These are phyloP conservation scores for Fusarium redolens DNA, from an alignment of 2,329 filamentous ascomycete species.

Conservation along the genomic window DNA sequence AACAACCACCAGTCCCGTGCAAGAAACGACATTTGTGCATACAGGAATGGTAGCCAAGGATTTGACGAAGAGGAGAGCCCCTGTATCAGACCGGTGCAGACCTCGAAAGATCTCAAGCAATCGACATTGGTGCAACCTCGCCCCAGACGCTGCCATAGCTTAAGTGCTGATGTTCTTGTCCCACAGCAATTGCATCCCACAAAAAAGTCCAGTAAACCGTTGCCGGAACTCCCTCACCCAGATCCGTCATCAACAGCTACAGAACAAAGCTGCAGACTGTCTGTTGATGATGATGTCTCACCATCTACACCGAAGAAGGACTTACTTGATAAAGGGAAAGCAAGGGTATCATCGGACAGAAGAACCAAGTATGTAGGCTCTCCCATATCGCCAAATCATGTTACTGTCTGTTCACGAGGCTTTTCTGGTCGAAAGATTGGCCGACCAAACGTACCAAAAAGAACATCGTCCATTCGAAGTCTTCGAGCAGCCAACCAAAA, in stretches of 20 bases:
- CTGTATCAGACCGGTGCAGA: conserved; percentile 5
- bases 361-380: neutral
- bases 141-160: conserved; percentile 30
- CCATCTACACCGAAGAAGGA: neutral
- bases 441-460: conserved; percentile 50
- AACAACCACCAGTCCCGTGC: neutral
- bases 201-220: conserved; percentile 3
- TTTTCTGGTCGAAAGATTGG: conserved; percentile 40
- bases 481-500: conserved; percentile 40
- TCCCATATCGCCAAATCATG: conserved; percentile 34
- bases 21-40: neutral
- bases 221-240: conserved; percentile 15
- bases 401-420: conserved; percentile 45
- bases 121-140: neutral
- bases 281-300: neutral
- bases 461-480: conserved; percentile 51
- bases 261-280: conserved; percentile 10
- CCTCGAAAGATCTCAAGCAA: conserved; percentile 8
- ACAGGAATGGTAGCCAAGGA: neutral
- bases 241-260: conserved; percentile 1
- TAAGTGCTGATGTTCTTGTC: conserved; percentile 19
- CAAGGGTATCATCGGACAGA: neutral
- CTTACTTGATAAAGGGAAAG: neutral
- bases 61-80: neutral
- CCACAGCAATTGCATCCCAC: conserved; percentile 4